Evolutionary conservation across 2,329 filamentous ascomycete genomes (phyloP).

Genomic region (Aspergillus luchuensis): DNA sequence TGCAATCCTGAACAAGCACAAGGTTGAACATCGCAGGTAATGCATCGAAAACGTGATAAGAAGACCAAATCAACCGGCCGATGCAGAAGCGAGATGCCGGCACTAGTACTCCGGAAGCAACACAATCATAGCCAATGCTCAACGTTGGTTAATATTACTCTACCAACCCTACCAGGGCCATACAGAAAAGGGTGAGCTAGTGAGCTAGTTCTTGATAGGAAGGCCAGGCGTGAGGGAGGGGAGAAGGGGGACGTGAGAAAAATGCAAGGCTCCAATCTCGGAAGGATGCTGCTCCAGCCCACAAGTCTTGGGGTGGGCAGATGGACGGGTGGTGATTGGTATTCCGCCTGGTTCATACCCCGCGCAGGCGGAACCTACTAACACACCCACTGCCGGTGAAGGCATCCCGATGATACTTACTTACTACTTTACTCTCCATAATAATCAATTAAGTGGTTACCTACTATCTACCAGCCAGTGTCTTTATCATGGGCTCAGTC

Average conservation of each 20-base stretch:
- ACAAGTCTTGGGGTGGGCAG: conserved; percentile 16
- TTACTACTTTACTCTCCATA: too few species aligned
- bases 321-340: conserved; percentile 29
- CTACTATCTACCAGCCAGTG: neutral
- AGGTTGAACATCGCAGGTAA: neutral
- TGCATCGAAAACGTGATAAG: neutral
- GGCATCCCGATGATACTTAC: conserved; percentile 1
- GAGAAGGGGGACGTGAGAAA: conserved; percentile 21
- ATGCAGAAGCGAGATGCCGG: neutral
- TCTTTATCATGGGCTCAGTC: neutral
- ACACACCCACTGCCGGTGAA: conserved; percentile 29
- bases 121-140: neutral
- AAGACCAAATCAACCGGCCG: neutral
- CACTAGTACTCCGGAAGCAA: neutral
- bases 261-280: conserved; percentile 35
- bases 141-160: neutral
- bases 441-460: neutral
- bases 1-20: neutral
- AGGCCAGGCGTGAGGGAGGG: conserved; percentile 23
- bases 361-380: conserved; percentile 32
- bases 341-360: conserved; percentile 24
- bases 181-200: conserved; percentile 13
- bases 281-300: conserved; percentile 23
- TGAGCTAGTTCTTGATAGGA: conserved; percentile 17
- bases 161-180: neutral